Evolutionary conservation across 139 green algal genomes (phyloP).

Genomic region (Klebsormidium nitens): DNA sequence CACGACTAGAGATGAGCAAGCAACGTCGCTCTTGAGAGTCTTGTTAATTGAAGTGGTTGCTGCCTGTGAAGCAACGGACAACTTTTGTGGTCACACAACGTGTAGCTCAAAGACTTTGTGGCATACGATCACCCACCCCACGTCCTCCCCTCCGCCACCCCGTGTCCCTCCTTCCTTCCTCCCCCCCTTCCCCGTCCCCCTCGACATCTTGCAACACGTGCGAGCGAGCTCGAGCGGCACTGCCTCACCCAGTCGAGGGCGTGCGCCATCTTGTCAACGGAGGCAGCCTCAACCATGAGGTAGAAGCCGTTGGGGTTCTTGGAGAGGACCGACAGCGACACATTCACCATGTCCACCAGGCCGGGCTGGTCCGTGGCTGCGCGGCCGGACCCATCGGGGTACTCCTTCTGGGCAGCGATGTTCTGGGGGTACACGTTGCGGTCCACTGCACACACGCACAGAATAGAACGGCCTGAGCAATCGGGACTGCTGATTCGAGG

Average conservation of each 20-base stretch:
- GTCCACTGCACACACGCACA: too few relatives aligned
- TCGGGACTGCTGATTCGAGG: too few relatives aligned
- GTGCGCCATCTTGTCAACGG: constrained; percentile 8
- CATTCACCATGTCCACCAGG: constrained; percentile 8
- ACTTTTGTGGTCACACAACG: background rate
- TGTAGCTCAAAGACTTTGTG: background rate
- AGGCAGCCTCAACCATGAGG: constrained; percentile 12
- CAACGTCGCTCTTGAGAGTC: too few relatives aligned
- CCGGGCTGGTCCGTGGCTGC: constrained; percentile 2
- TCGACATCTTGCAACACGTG: too few relatives aligned
- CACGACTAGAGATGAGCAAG: too few relatives aligned
- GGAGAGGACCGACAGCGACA: background rate
- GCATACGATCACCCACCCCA: background rate
- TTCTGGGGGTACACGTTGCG: constrained; percentile 6
- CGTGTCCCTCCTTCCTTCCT: too few relatives aligned
- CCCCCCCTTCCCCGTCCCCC: too few relatives aligned
- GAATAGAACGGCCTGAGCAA: too few relatives aligned
- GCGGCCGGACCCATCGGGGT: background rate
- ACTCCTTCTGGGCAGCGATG: background rate
- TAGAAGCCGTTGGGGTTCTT: constrained; percentile 2
- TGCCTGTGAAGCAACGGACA: too few relatives aligned
- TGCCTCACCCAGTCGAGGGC: background rate
- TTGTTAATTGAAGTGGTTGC: background rate
- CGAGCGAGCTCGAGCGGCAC: too few relatives aligned
- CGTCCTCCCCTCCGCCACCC: too few relatives aligned